Evolutionary conservation across 2,329 filamentous ascomycete species (phyloP), one percentile per base, ranked within the genome.

Genomic region (Dryadomyces quercivorus): DNA sequence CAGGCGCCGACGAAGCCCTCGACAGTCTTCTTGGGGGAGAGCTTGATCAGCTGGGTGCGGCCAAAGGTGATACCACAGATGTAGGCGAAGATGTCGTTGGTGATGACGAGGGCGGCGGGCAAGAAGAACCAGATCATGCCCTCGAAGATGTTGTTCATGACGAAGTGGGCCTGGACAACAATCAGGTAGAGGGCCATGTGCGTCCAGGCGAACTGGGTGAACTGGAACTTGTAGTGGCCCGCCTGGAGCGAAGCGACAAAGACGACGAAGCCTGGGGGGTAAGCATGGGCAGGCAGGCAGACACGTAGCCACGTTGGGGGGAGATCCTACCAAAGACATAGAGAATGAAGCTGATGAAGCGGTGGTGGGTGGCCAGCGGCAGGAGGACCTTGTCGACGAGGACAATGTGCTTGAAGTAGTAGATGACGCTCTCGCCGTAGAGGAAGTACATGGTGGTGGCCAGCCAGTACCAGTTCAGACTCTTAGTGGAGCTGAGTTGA

Each of bases 61-160:
- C 93, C 93, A 69, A 98, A 95, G 21, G 91, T 92, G 66, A 98
- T 97, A 57, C 93, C 93, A 69, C 91, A 96, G 58, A 98, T 83
- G 68, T 98, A 98, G 63, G 93, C 93, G 64, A 94, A 97, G 60
- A 98, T 98, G 67, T 98, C 93, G 70, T 98, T 98, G 59, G 88
- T 96, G 67, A 98, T 95, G 68, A 98, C 93, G 63, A 98, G 80
- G 53, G 89, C 85, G 8, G 89, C 91, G 8, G 93, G 93, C 47
- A 98, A 73, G 78, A 97, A 96, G 77, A 98, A 97, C 93, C 93
- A 98, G 68, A 98, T 95, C 87, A 98, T 90, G 73, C 93, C 93
- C 73, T 98, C 93, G 63, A 98, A 94, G 61, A 98, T 86, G 71
- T 98, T 98, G 78, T 98, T 98, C 88, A 98, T 97, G 73, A 97